These are phyloP conservation scores for Cordyceps pruinosa DNA, from an alignment of 2,329 filamentous ascomycete species.

Conservation along the genomic window DNA sequence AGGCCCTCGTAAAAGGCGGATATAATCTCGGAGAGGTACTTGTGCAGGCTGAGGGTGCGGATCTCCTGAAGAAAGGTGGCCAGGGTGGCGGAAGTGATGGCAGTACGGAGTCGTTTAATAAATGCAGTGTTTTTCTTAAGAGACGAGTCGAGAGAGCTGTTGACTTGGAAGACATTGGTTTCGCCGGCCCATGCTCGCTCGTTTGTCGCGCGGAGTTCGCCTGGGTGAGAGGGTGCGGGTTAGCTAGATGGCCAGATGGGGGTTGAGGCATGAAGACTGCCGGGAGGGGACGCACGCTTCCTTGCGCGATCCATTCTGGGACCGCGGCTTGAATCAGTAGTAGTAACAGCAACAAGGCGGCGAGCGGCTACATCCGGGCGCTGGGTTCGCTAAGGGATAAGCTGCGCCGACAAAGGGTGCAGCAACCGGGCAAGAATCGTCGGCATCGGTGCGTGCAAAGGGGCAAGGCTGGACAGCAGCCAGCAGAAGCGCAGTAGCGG, in stretches of 20 bases:
- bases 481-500: constrained; percentile 7
- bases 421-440: constrained; percentile 29
- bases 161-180: constrained; percentile 74
- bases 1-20: constrained; percentile 93
- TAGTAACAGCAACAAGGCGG: constrained; percentile 23
- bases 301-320: constrained; percentile 57
- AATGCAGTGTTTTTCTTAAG: constrained; percentile 98
- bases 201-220: constrained; percentile 86
- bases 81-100: constrained; percentile 72
- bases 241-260: constrained; percentile 16
- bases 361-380: constrained; percentile 42
- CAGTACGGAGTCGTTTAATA: constrained; percentile 90
- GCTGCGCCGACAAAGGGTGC: constrained; percentile 29
- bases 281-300: constrained; percentile 45
- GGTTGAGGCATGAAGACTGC: constrained; percentile 8
- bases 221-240: constrained; percentile 38
- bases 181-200: constrained; percentile 83
- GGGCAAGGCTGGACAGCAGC: constrained; percentile 16
- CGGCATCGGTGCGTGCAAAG: constrained; percentile 33
- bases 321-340: constrained; percentile 26
- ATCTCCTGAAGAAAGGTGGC: constrained; percentile 86
- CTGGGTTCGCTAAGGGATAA: constrained; percentile 36
- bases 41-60: constrained; percentile 82
- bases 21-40: constrained; percentile 95
- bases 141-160: constrained; percentile 80